Evolutionary conservation across 805 yeast genomes (phyloP), one percentile per base, ranked within the genome.

Genomic region (Myxozyma neotropica): DNA sequence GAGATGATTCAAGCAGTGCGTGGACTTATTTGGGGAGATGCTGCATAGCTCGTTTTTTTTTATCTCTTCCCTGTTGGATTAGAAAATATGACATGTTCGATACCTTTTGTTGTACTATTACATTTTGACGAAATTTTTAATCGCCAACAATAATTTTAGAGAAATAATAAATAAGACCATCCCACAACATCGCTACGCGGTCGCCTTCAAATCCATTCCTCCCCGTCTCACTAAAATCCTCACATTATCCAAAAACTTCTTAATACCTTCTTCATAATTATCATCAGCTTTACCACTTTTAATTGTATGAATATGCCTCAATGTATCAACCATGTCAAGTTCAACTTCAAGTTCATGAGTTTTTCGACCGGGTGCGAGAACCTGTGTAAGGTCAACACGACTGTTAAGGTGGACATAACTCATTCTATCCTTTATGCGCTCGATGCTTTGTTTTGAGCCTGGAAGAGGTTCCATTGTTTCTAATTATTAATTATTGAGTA

Each of bases 201-300:
- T 36, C 21, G 3, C 19, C 40, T 49, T 47, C 53, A 60, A 43
- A 21, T 61, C 63, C n/a, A 52, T 15, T 2, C 64, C 66, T 6
- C 61, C 66, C 13, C 64, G 38, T n/a, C 66, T 55, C 15, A 62
- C 66, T 33, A 62, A 39, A 26, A 62, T 52, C 36, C 66, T 55
- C 36, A 60, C 66, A 33, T 62, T 59, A 21, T 62, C 61, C 43
- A 62, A 21, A 51, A 55, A 62, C 40, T 48, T 19, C 24, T 53
- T 44, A n/a, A 62, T 47, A 7, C 61, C 46, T 13, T 53, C 58
- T 26, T 62, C 64, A 35, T 36, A 59, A 13, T 35, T 44, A 21
- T 61, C 58, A 29, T 59, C 59, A 17, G 26, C 36, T 4, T 21
- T 35, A 12, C 60, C 58, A 29, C 46, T 26, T 27, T 51, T 47